phyloP scores from a whole-genome alignment of 306 rosid species.

The Abrus precatorius region DNA sequence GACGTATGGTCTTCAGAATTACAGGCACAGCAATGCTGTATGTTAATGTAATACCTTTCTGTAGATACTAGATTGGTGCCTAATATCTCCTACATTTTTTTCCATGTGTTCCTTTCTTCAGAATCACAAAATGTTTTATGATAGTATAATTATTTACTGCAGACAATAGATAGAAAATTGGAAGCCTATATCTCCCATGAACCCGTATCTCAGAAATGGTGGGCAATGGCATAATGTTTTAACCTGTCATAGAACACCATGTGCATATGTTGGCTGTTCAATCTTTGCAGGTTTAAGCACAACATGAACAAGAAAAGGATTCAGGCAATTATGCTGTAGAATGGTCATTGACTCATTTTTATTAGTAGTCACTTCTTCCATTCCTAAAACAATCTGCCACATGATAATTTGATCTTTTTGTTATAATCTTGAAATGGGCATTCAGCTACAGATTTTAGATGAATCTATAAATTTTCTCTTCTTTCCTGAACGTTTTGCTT shows the following conservation, averaged over 20 bases:
- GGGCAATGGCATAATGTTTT: not conserved
- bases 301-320: not conserved
- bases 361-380: constrained; percentile 2
- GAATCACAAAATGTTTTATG: not conserved
- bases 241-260: not conserved
- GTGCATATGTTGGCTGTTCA: not conserved
- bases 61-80: constrained; percentile 7
- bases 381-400: not conserved
- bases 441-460: not conserved
- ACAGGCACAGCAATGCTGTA: not conserved
- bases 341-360: not conserved
- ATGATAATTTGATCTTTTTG: constrained; percentile 4
- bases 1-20: not conserved
- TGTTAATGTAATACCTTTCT: not conserved
- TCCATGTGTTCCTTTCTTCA: not conserved
- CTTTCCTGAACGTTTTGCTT: constrained; percentile 2
- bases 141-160: not conserved
- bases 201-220: not conserved
- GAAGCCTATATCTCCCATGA: not conserved
- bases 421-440: not conserved
- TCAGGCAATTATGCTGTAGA: not conserved
- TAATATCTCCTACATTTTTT: not conserved
- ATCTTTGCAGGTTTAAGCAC: not conserved
- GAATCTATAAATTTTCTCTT: not conserved
- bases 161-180: not conserved